phyloP scores from a whole-genome alignment of 768 basidiomycete genomes.

The Kwoniella bestiolae region DNA sequence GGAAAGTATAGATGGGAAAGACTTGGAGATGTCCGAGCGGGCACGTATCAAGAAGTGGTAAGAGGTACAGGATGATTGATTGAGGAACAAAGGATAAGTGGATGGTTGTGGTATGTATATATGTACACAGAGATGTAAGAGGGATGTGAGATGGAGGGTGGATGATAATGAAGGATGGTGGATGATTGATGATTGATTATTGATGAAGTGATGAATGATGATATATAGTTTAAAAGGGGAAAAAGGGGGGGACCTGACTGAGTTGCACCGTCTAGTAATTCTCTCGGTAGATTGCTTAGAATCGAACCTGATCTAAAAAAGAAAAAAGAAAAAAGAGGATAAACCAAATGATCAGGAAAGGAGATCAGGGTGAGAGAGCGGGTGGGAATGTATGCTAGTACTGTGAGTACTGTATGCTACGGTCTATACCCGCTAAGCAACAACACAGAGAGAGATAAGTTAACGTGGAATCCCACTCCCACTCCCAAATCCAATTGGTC shows the following conservation, averaged over 20 bases:
- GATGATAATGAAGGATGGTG: background rate
- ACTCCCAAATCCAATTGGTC: no score
- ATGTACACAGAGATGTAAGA: no score
- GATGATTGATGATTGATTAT: background rate
- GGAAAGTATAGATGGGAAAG: background rate
- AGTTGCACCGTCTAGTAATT: background rate
- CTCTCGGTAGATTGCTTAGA: conserved; percentile 7
- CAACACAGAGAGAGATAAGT: no score
- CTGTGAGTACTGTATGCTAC: no score
- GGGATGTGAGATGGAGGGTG: no score
- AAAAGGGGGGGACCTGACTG: conserved; percentile 14
- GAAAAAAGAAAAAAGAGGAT: background rate
- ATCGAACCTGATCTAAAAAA: conserved; percentile 10
- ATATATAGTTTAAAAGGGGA: conserved; percentile 13
- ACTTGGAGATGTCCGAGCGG: conserved; percentile 5
- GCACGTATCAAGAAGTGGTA: no score
- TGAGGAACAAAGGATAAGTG: conserved; percentile 1
- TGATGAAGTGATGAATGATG: background rate
- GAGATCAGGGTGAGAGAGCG: background rate
- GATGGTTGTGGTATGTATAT: background rate
- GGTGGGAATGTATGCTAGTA: background rate
- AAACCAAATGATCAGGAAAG: background rate
- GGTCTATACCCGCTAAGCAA: no score
- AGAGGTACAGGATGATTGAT: background rate
- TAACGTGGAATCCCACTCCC: no score